Percentiles rank a stretch among this genome's conserved stretches.
phyloP scores from a whole-genome alignment of 2,329 filamentous ascomycete genomes.

The Diplodia sapinea region DNA sequence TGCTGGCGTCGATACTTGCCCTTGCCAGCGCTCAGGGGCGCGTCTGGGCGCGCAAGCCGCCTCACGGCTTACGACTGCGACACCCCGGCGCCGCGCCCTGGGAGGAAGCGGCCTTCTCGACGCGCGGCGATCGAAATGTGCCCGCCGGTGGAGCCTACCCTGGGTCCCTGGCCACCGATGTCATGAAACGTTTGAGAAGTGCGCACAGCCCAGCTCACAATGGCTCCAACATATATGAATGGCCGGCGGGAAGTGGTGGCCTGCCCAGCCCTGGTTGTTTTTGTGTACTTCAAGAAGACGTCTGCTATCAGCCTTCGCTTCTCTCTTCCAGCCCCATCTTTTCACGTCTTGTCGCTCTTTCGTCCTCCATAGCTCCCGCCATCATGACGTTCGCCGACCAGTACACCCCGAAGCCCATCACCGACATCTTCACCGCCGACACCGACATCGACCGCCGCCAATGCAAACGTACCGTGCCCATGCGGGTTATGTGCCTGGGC shows the following conservation, averaged over 20 bases:
- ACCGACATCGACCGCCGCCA: slow-evolving; percentile 71
- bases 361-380: not conserved
- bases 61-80: slow-evolving; percentile 25
- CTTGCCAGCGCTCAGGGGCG: slow-evolving; percentile 17
- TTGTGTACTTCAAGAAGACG: slow-evolving; percentile 16
- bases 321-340: slow-evolving; percentile 7
- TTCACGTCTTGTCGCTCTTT: slow-evolving; percentile 17
- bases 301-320: slow-evolving; percentile 1
- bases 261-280: slow-evolving; percentile 25
- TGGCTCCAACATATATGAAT: slow-evolving; percentile 28
- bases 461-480: slow-evolving; percentile 70
- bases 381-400: slow-evolving; percentile 29
- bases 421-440: slow-evolving; percentile 68
- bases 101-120: slow-evolving; percentile 16
- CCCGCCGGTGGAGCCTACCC: slow-evolving; percentile 25
- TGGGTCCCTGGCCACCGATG: slow-evolving; percentile 21
- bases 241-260: slow-evolving; percentile 28
- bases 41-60: slow-evolving; percentile 13
- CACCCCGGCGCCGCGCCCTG: slow-evolving; percentile 19
- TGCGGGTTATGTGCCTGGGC: slow-evolving; percentile 74
- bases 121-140: slow-evolving; percentile 30
- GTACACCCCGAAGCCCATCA: slow-evolving; percentile 57
- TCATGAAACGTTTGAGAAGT: slow-evolving; percentile 28
- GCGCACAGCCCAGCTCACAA: slow-evolving; percentile 26
- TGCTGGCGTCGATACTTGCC: slow-evolving; percentile 24